Conservation (phyloP, 225 moss, liverwort and hornwort genomes). For the Straminergon stramineum region DNA sequence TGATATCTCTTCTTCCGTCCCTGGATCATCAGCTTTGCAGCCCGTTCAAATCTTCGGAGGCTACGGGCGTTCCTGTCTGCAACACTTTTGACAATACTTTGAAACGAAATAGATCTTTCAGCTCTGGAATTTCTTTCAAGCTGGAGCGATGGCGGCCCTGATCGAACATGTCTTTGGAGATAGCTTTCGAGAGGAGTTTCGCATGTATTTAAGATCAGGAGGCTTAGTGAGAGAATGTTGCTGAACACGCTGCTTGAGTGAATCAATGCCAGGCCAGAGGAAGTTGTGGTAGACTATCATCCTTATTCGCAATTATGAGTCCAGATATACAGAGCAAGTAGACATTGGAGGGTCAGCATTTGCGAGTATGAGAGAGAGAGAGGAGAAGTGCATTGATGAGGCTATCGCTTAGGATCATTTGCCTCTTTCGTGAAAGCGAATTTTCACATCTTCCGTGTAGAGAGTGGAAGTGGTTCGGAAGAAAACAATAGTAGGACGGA, state of each 20-base stretch:
- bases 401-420: neutral
- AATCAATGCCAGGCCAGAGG: neutral
- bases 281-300: neutral
- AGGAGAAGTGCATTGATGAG: neutral
- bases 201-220: neutral
- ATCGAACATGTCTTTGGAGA: too few relatives aligned
- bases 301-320: neutral
- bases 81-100: neutral
- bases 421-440: neutral
- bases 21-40: neutral
- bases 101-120: neutral
- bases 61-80: neutral
- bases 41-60: neutral
- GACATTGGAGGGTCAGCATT: neutral
- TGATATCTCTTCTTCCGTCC: neutral
- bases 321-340: neutral
- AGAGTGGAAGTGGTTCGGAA: neutral
- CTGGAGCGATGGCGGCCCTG: neutral
- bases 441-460: neutral
- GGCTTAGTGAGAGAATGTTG: too few relatives aligned
- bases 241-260: neutral
- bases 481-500: neutral
- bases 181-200: too few relatives aligned
- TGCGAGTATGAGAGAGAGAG: neutral
- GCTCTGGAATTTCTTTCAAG: neutral